A percentile compares a stretch with the other conserved stretches of the same genome.
Conservation (phyloP, 495 filamentous ascomycete species). For the Talaromyces wortmannii region DNA sequence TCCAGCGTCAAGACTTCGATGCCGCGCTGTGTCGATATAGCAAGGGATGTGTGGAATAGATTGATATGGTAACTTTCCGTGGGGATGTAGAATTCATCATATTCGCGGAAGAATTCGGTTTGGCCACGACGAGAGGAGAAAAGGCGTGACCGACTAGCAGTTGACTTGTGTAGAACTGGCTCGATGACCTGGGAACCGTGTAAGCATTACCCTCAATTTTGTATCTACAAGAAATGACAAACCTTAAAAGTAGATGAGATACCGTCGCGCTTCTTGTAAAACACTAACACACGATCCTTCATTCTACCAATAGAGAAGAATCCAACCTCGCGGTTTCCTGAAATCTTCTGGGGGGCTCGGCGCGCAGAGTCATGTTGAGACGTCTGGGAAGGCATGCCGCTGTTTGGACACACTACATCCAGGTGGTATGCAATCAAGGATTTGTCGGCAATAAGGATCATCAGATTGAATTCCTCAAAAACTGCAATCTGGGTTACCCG, state of each 20-base stretch:
- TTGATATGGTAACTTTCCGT: constrained; percentile 94
- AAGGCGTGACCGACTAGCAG: constrained; percentile 52
- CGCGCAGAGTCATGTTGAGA: constrained; percentile 57
- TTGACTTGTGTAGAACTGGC: constrained; percentile 78
- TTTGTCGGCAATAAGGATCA: constrained; percentile 85
- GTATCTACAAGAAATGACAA: not conserved
- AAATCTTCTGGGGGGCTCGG: constrained; percentile 84
- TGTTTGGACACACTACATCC: constrained; percentile 75
- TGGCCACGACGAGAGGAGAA: constrained; percentile 59
- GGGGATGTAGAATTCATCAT: constrained; percentile 97
- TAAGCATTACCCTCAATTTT: not conserved
- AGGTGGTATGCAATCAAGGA: constrained; percentile 91
- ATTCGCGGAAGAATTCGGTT: constrained; percentile 96
- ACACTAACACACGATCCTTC: constrained; percentile 90
- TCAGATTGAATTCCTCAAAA: constrained; percentile 89
- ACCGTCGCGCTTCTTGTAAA: constrained; percentile 95
- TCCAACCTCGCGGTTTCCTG: constrained; percentile 78
- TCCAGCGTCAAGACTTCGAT: constrained; percentile 95
- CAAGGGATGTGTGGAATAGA: constrained; percentile 87
- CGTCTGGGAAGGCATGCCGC: constrained; percentile 45
- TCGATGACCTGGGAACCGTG: constrained; percentile 59
- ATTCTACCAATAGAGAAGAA: constrained; percentile 94
- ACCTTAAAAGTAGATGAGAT: constrained; percentile 87
- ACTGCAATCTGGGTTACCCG: constrained; percentile 91
- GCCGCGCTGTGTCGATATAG: constrained; percentile 84